phyloP scores from a whole-genome alignment of 305 asterid genomes.

The Withania somnifera region DNA sequence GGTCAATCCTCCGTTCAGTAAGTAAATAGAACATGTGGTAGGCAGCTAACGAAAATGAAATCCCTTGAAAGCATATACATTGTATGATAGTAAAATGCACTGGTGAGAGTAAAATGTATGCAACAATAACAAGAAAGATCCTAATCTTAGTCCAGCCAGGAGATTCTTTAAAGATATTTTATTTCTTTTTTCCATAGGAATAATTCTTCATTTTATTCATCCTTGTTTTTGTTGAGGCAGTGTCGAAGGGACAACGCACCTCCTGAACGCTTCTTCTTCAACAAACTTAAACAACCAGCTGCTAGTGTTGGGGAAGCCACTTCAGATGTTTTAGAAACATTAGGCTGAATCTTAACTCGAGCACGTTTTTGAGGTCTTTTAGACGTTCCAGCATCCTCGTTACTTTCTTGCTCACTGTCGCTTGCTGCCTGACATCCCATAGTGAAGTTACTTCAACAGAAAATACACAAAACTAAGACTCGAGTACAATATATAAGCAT shows the following conservation, averaged over 20 bases:
- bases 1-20: background rate
- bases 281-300: constrained; percentile 46
- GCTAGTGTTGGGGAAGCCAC: constrained; percentile 31
- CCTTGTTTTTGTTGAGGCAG: background rate
- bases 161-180: background rate
- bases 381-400: constrained; percentile 74
- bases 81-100: background rate
- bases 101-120: background rate
- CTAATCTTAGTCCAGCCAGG: background rate
- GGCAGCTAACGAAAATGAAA: background rate
- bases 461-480: background rate
- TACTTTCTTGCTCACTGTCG: constrained; percentile 78
- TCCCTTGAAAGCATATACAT: background rate
- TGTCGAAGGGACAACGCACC: constrained; percentile 38
- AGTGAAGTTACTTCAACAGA: background rate
- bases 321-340: constrained; percentile 38
- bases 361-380: constrained; percentile 69
- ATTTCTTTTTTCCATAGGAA: background rate
- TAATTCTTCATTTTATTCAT: background rate
- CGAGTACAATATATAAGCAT: background rate
- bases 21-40: background rate
- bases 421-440: constrained; percentile 61
- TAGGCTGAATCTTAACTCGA: constrained; percentile 52
- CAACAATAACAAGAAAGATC: background rate
- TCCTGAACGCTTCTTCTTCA: constrained; percentile 74